Evolutionary conservation across 2,329 filamentous ascomycete species (phyloP).

Genomic region (Exserohilum turcica): DNA sequence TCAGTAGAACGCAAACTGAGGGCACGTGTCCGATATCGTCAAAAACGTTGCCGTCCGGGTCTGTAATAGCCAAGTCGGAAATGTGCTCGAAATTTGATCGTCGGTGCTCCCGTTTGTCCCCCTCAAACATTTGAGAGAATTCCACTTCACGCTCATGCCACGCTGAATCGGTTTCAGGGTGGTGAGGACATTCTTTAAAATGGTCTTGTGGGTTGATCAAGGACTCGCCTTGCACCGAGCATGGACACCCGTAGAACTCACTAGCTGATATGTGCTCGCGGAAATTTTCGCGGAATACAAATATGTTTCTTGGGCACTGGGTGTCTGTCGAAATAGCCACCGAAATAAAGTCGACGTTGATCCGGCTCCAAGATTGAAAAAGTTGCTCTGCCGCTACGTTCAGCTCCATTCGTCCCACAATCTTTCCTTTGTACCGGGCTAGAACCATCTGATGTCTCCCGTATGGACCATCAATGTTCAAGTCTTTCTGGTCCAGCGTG

Average conservation of each 20-base stretch:
- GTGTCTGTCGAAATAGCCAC: background rate
- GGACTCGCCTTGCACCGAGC: no score
- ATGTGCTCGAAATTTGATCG: no score
- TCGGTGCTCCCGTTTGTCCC: no score
- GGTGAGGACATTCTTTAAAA: background rate
- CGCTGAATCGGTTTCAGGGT: background rate
- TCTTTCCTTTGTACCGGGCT: background rate
- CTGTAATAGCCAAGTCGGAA: background rate
- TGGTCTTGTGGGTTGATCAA: no score
- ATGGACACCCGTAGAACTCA: no score
- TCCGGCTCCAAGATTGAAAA: background rate
- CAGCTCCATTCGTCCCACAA: background rate
- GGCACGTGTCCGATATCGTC: background rate
- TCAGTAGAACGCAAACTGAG: background rate
- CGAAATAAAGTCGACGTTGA: background rate
- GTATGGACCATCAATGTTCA: background rate
- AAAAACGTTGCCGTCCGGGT: background rate
- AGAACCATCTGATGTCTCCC: background rate
- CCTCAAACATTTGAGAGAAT: no score
- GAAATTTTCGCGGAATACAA: no score
- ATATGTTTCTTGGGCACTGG: no score
- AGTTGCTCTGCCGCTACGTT: background rate
- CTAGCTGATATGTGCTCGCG: no score
- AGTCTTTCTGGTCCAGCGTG: background rate
- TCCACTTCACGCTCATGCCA: no score